Base-by-base conservation (phyloP, 2,329 filamentous ascomycete genomes). In the Balansia obtecta region DNA sequence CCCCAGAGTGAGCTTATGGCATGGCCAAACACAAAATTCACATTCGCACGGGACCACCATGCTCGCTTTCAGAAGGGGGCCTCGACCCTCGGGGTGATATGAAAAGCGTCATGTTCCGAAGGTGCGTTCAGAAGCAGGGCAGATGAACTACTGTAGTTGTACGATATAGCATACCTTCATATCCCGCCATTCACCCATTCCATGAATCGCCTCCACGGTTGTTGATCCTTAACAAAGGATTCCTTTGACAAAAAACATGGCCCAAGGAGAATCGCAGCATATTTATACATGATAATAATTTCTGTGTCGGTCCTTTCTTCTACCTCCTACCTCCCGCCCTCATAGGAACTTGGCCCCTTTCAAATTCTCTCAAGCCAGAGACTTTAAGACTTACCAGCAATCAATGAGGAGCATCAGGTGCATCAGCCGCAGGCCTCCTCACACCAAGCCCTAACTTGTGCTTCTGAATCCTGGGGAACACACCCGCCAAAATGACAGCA, bases 391-490 rank as follows among this genome's bases (percentile, higher is more conserved):
- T 4, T 20, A 2, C 27, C 6, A 3, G 44, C 27, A 13, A 32
- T 48, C 27, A 41, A 27, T 44, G 33, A 27, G 18, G 2, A 37
- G 15, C 42, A 18, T 39, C 6, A n/a, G n/a, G 20, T n/a, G 12
- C 20, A 15, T 6, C 15, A 13, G n/a, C 20, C n/a, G 41, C 49
- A 10, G 34, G 11, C 30, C 45, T 46, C 13, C 22, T 43, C 27
- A 38, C 44, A 10, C n/a, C 30, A 16, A 51, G 33, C 4, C 52
- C 52, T 37, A 53, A 2, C 73, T 97, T 97, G 54, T 80, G 76
- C 70, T 85, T 80, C 72, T 88, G 86, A 54, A 96, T 81, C 55
- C 91, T 78, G 8, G 90, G 84, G 52, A 85, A 74, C 15, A 95
- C 68, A 0, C 93, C 91, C 18, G 80, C 59, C 10, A 93, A 61